Base-by-base conservation (phyloP, 371 early-diverging fungal species). In the Choanephora cucurbitarum region DNA sequence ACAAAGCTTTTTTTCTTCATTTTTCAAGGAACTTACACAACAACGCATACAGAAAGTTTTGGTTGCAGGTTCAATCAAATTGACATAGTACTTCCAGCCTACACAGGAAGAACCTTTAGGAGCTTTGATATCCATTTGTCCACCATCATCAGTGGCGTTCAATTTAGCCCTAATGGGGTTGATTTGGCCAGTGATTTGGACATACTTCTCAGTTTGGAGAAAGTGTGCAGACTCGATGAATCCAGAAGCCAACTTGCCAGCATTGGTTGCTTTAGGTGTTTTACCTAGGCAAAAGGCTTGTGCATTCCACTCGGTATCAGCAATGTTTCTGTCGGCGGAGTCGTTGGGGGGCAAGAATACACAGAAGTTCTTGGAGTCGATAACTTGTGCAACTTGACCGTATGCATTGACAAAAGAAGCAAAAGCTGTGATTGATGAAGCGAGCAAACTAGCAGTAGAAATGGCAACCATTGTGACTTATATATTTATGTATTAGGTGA, bases 101-200 rank as follows among this genome's bases (percentile, higher is more conserved):
- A 67, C 70, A 61, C 76, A 80, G 7, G 54, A 56, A 19, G 83
- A 66, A 4, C 78, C 77, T 14, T 60, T 55, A 14, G 83, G 83
- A 10, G 81, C 77, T 13, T 55, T 65, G 39, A 74, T 55, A 60
- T 82, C 83, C 37, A 71, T 69, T 49, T 82, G 82, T 17, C 80
- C 83, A 48, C 81, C 81, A n/a, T 72, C 69, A 43, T 83, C 81
- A 5, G 53, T 58, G 3, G 52, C 23, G 18, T 69, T 60, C 21
- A 83, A 57, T 19, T 55, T 69, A 21, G 67, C 78, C 55, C 70
- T 70, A 11, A 54, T 24, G 18, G 77, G 76, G 57, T 77, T 64
- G 21, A 82, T 74, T 23, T 73, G 71, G 22, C 83, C 83, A n/a
- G 83, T 82, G 39, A 82, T 67, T 61, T 82, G 83, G 15, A 82